phyloP scores from a whole-genome alignment of 208 protist genomes.

The Leptomonas pyrrhocoris region DNA sequence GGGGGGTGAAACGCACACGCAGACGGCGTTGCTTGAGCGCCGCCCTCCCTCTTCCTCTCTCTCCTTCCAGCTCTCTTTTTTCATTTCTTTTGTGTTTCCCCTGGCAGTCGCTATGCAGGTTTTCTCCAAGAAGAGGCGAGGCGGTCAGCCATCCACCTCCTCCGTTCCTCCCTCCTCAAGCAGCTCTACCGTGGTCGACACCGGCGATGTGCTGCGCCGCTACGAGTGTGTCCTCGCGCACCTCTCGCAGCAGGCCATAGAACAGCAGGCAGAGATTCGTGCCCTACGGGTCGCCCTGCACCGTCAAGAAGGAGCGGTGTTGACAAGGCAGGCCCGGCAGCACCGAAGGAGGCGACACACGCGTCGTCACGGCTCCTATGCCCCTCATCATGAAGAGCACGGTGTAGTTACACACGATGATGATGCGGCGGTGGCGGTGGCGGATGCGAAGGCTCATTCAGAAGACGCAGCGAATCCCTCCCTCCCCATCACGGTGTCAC shows the following conservation, averaged over 20 bases:
- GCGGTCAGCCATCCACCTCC: background rate
- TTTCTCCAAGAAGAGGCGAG: background rate
- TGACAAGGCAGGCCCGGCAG: no score
- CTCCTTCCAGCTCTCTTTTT: background rate
- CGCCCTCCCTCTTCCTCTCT: no score
- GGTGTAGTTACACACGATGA: no score
- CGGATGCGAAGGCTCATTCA: no score
- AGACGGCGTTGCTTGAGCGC: no score
- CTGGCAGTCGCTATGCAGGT: background rate
- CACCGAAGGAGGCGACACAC: background rate
- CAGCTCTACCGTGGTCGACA: conserved; percentile 6
- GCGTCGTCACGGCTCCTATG: background rate
- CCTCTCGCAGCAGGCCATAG: conserved; percentile 50
- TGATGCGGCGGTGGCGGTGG: no score
- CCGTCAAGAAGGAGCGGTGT: background rate
- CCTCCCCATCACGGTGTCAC: background rate
- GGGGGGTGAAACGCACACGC: no score
- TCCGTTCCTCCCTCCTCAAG: background rate
- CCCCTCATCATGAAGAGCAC: background rate
- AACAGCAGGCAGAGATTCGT: conserved; percentile 62
- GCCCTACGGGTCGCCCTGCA: conserved; percentile 30
- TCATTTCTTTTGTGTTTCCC: no score
- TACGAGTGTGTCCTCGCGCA: conserved; percentile 53
- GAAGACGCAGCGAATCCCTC: background rate
- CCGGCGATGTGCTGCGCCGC: conserved; percentile 25